A percentile compares a stretch with the other conserved stretches of the same genome.
Evolutionary conservation across 2,329 filamentous ascomycete genomes (phyloP).

Genomic region (Colletotrichum sublineola): DNA sequence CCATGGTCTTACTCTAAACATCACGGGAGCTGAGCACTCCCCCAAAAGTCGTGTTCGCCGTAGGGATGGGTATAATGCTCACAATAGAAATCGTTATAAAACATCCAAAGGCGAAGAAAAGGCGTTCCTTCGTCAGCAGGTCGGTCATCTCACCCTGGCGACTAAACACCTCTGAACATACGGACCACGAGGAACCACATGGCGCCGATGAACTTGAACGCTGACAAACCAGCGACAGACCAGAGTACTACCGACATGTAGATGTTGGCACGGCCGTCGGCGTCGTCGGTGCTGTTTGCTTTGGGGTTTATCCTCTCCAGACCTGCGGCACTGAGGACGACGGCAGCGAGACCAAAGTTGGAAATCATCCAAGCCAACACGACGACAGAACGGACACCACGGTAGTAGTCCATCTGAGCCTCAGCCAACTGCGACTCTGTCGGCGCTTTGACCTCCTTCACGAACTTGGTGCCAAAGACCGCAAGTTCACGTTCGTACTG

Average conservation of each 20-base stretch:
- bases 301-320: constrained; percentile 74
- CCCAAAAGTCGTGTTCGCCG: constrained; percentile 36
- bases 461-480: constrained; percentile 80
- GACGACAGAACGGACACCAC: constrained; percentile 91
- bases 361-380: constrained; percentile 97
- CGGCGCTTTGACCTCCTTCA: constrained; percentile 75
- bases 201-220: constrained; percentile 89
- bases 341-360: constrained; percentile 88
- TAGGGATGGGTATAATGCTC: constrained; percentile 41
- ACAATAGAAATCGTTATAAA: constrained; percentile 34
- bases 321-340: constrained; percentile 89
- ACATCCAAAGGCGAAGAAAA: constrained; percentile 20
- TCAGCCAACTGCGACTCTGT: constrained; percentile 72
- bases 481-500: constrained; percentile 90
- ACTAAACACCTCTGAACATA: constrained; percentile 80
- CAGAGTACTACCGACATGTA: constrained; percentile 91
- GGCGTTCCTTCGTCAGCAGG: background rate
- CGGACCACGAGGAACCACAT: constrained; percentile 93
- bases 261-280: constrained; percentile 74
- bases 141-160: background rate
- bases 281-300: constrained; percentile 56
- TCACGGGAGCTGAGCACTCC: constrained; percentile 28
- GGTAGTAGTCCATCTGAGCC: constrained; percentile 98
- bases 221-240: constrained; percentile 86
- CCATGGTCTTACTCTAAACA: constrained; percentile 38